A percentile compares a stretch with the other conserved stretches of the same genome.
Evolutionary conservation across 345 rosid species (phyloP).

Genomic region (Atalantia buxifolia): DNA sequence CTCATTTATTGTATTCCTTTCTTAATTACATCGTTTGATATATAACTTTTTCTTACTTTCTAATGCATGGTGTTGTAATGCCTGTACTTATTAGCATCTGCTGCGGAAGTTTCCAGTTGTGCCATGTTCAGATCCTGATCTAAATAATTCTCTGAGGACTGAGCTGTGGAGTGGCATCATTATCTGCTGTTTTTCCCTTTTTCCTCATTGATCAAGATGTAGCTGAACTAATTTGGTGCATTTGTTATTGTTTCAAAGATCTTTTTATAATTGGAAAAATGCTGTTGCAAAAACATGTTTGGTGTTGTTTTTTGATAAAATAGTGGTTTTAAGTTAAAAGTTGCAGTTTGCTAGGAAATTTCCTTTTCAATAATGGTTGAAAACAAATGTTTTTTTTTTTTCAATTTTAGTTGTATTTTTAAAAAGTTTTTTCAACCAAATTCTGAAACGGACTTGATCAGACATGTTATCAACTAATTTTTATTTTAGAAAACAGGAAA

Average conservation of each 20-base stretch:
- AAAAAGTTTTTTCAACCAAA: neutral
- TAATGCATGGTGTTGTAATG: neutral
- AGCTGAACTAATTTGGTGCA: neutral
- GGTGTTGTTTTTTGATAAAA: neutral
- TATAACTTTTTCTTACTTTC: neutral
- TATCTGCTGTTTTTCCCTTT: constrained; percentile 6
- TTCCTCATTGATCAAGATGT: neutral
- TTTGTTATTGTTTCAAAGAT: neutral
- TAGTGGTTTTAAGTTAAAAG: neutral
- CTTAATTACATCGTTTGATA: constrained; percentile 9
- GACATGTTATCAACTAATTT: neutral
- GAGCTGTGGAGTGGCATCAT: neutral
- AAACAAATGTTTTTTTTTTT: neutral
- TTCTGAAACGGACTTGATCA: neutral
- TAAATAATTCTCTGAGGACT: neutral
- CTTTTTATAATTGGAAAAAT: neutral
- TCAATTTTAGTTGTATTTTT: neutral
- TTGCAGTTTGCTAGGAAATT: neutral
- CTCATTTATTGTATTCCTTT: constrained; percentile 8
- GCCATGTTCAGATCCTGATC: neutral
- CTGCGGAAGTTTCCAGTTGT: neutral
- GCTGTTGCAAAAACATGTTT: neutral
- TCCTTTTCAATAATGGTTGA: neutral
- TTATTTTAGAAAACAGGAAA: neutral
- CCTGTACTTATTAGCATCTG: constrained; percentile 8